These are phyloP conservation scores for Leptographium procerum DNA, from an alignment of 2,329 filamentous ascomycete genomes.

Conservation along the genomic window DNA sequence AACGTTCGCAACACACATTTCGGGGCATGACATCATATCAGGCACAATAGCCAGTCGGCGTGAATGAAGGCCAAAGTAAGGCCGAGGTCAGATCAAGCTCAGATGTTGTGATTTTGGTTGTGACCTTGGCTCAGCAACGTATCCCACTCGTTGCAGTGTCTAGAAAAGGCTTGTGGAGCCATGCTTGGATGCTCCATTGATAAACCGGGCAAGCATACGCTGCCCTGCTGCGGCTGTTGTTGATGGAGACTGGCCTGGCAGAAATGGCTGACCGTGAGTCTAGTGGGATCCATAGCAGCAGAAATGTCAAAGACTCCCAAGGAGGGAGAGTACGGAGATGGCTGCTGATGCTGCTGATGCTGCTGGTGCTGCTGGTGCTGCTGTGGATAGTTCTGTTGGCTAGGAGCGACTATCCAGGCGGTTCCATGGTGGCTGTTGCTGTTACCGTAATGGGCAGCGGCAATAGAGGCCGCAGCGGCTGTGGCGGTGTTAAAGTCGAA, in stretches of 20 bases:
- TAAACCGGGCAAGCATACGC: neutral
- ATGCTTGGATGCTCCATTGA: neutral
- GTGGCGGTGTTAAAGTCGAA: slow-evolving; percentile 19
- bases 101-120: neutral
- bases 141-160: slow-evolving; percentile 4
- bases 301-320: neutral
- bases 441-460: neutral
- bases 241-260: neutral
- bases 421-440: neutral
- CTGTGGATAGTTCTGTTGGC: neutral
- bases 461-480: neutral
- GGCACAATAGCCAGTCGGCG: neutral
- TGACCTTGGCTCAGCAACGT: neutral
- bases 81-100: neutral
- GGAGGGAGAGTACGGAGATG: slow-evolving; percentile 1
- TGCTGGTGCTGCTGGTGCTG: neutral
- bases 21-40: neutral
- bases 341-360: neutral
- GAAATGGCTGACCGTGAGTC: neutral
- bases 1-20: neutral
- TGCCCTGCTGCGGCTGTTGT: neutral
- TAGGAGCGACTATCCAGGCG: neutral
- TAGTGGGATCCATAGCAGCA: neutral
- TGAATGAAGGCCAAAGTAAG: neutral
- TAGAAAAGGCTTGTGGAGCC: neutral